These are phyloP conservation scores for Barnettozyma vustinii DNA, from an alignment of 805 yeast species.

Conservation along the genomic window DNA sequence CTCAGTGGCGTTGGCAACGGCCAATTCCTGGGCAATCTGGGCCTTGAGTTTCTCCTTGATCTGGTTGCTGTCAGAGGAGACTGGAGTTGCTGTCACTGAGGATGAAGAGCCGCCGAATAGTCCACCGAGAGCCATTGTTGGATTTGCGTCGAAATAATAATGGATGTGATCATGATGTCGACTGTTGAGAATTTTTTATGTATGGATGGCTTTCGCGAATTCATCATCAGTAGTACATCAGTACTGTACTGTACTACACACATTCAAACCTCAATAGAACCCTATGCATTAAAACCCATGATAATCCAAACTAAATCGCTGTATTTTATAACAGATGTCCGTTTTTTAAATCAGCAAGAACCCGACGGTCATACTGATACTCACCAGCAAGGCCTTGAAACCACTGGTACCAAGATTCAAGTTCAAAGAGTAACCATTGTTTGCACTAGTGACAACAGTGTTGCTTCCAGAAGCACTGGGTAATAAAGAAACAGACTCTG, in stretches of 20 bases:
- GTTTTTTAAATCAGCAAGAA: slow-evolving; percentile 1
- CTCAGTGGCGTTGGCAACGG: slow-evolving; percentile 87
- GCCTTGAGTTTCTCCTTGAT: slow-evolving; percentile 59
- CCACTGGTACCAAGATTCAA: slow-evolving; percentile 7
- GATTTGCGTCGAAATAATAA: not conserved
- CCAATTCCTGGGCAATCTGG: slow-evolving; percentile 76
- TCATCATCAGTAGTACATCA: too few species aligned
- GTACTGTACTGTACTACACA: too few species aligned
- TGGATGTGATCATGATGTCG: not conserved
- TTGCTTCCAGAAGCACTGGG: slow-evolving; percentile 16
- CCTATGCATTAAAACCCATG: not conserved
- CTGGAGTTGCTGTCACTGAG: slow-evolving; percentile 22
- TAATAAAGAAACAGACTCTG: slow-evolving; percentile 7
- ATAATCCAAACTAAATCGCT: not conserved
- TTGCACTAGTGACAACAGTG: slow-evolving; percentile 12
- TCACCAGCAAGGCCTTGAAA: slow-evolving; percentile 8
- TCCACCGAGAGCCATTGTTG: slow-evolving; percentile 22
- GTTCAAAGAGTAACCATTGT: slow-evolving; percentile 5
- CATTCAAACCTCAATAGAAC: too few species aligned
- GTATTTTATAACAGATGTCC: too few species aligned
- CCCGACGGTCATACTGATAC: slow-evolving; percentile 6
- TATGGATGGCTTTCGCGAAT: not conserved
- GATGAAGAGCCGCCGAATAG: slow-evolving; percentile 27
- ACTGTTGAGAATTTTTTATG: slow-evolving; percentile 2
- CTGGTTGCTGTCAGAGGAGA: slow-evolving; percentile 27